Base-by-base conservation (phyloP, 2,329 filamentous ascomycete genomes). In the Cladosporium sp. region DNA sequence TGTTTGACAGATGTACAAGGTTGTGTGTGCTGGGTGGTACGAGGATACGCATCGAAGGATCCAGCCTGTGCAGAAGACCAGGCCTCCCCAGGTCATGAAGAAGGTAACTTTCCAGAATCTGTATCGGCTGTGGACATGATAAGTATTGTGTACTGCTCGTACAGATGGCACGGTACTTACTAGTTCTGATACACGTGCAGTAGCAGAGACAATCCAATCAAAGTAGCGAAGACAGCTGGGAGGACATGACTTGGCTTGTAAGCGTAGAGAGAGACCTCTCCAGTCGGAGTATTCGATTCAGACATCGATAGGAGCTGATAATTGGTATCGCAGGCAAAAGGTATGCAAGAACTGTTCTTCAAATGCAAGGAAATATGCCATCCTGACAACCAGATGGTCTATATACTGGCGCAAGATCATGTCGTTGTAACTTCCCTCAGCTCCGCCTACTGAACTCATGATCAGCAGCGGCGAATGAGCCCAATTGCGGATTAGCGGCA, bases 221-320 rank as follows among this genome's bases (percentile, higher is more conserved):
- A 63, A 5, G 77, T 62, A 2, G 77, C 72, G 65, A 82, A 84
- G 42, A 81, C 60, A 15, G 82, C 73, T 0, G 81, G 79, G 1
- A 80, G 79, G 5, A 60, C 73, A 65, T 81, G 80, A 64, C 79
- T 82, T 0, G 82, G 82, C 12, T 76, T 77, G 60, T 84, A 84
- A 7, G 45, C 25, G 52, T 56, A 62, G 8, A 32, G 28, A 10
- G 28, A 32, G 8, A 32, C 28, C 3, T 32, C 4, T 9, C 12
- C 2, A 3, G 28, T 32, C 12, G 28, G 9, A 9, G 28, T 10
- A 9, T 32, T 9, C 4, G 8, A 7, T 5, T 10, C 28, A 9
- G 28, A 32, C 28, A 32, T 32, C 28, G 3, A 5, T 7, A 9
- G 12, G 8, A 4, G 4, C 28, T 32, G 9, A 7, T 3, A 10